Base-by-base conservation (phyloP, 441 rosid species). In the Hura crepitans region DNA sequence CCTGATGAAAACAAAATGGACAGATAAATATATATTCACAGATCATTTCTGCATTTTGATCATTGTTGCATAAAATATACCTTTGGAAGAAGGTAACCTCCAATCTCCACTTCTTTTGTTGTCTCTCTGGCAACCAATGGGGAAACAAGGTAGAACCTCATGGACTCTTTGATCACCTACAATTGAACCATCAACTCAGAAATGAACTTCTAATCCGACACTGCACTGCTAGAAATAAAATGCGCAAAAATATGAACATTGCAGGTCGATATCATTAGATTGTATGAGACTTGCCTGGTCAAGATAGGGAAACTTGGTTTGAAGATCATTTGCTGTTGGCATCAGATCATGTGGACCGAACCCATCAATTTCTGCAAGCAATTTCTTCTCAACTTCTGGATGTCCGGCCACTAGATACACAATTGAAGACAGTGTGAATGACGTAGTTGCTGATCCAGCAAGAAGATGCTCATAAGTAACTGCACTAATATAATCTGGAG, bases 61-160 rank as follows among this genome's bases (percentile, higher is more conserved):
- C 17, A 14, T 46, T 42, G 25, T 20, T 42, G 53, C 9, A 66
- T 18, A 28, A n/a, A 8, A 28, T 66, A 33, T 86, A 91, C 95
- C 95, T 91, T 89, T 0, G 96, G 98, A 27, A 94, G 92, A 74
- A 77, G 66, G 77, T 89, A 88, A 61, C 93, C 93, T 81, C 93
- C 97, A 14, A 93, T 86, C 76, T 89, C 88, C 25, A 94, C 96
- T 56, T 84, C 85, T 58, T 79, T 88, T 51, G 95, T 80, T 37
- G 97, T 88, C 83, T 88, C 96, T 73, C 98, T 86, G 15, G 97
- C 95, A 17, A 89, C 85, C 71, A 91, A 81, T 53, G 98, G 98
- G 10, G 97, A 89, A 50, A 89, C 96, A 15, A 86, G 18, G 62
- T 87, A 91, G 72, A 84, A 81, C 74, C 96, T 87, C 97, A 89